Evolutionary conservation across 1,284 basidiomycete genomes (phyloP), one percentile per base, ranked within the genome.

Genomic region (Rhodotorula sp.): DNA sequence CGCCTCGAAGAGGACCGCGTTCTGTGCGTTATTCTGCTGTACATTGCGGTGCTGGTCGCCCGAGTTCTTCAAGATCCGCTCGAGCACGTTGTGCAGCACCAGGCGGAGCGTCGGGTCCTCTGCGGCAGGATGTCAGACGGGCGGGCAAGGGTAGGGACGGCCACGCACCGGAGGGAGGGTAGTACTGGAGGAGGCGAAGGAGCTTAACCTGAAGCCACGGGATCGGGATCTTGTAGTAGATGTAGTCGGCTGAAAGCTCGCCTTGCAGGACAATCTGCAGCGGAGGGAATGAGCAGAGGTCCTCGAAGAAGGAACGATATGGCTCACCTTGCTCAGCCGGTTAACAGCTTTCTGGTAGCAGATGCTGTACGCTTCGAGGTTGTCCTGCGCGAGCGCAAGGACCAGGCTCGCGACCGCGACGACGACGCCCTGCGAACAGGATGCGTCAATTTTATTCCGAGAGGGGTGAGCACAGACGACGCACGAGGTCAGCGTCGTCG

Each of bases 131-230:
- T 41, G 13, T 19, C 7, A 21, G 17, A 2, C 6, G 22, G 32
- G 15, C 15, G 57, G 0, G 22, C 12, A 9, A 22, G 12, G 17
- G 37, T 3, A 25, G 9, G 34, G 9, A 46, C n/a, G 29, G 7
- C 9, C 39, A 48, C 85, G 71, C 72, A 94, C 93, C 92, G 76
- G 94, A 90, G 6, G 94, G 92, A 12, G 95, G 90, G 80, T 98
- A 99, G 82, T 97, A 97, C 81, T 99, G 97, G 58, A 99, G 82
- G 41, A 99, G 82, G 27, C 94, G 89, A 25, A 99, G 85, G 10
- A 99, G 86, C 82, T 98, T 98, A 76, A 98, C 92, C 83, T 99
- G 96, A 41, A 99, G 85, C 97, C 96, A 99, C 0, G 96, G 96
- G 48, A 93, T 92, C 32, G 97, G 97, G 6, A 98, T 92, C 82